These are phyloP conservation scores for Ruellia speciosa DNA, from an alignment of 305 asterid genomes.

Conservation along the genomic window DNA sequence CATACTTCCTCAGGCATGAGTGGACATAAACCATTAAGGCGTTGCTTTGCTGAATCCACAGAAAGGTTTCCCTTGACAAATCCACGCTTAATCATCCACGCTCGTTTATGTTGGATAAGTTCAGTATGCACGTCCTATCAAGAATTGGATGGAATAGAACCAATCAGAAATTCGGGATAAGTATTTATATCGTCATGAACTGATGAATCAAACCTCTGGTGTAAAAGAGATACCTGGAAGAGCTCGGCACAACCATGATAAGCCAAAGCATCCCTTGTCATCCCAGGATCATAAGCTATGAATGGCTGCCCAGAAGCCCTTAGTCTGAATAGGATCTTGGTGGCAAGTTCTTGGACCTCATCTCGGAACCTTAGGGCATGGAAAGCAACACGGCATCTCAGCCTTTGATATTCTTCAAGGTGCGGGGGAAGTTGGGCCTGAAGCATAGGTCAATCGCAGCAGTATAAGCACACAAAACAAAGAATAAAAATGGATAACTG, in stretches of 20 bases:
- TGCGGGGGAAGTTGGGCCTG: slow-evolving; percentile 72
- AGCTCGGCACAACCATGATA: slow-evolving; percentile 96
- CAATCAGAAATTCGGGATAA: not conserved
- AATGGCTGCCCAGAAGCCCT: slow-evolving; percentile 75
- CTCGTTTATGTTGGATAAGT: slow-evolving; percentile 88
- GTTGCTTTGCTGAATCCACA: slow-evolving; percentile 68
- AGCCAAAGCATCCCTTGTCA: slow-evolving; percentile 91
- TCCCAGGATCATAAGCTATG: slow-evolving; percentile 93
- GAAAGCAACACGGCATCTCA: slow-evolving; percentile 87
- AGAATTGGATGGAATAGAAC: slow-evolving; percentile 19
- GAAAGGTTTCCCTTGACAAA: slow-evolving; percentile 73
- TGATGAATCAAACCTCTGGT: slow-evolving; percentile 15
- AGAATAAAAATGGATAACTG: slow-evolving; percentile 1
- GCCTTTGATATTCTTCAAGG: slow-evolving; percentile 80
- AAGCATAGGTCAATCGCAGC: slow-evolving; percentile 15
- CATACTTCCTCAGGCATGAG: slow-evolving; percentile 98
- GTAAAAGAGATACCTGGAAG: slow-evolving; percentile 58
- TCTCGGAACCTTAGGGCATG: slow-evolving; percentile 79
- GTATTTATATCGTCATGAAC: not conserved
- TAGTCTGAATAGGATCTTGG: slow-evolving; percentile 65
- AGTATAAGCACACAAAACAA: not conserved
- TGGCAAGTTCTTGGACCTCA: slow-evolving; percentile 87
- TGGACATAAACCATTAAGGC: slow-evolving; percentile 74
- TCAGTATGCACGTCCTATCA: slow-evolving; percentile 95
- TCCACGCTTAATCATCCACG: slow-evolving; percentile 92